Evolutionary conservation across 768 basidiomycete genomes (phyloP), one percentile per base, ranked within the genome.

Genomic region (Podaxis sp.): DNA sequence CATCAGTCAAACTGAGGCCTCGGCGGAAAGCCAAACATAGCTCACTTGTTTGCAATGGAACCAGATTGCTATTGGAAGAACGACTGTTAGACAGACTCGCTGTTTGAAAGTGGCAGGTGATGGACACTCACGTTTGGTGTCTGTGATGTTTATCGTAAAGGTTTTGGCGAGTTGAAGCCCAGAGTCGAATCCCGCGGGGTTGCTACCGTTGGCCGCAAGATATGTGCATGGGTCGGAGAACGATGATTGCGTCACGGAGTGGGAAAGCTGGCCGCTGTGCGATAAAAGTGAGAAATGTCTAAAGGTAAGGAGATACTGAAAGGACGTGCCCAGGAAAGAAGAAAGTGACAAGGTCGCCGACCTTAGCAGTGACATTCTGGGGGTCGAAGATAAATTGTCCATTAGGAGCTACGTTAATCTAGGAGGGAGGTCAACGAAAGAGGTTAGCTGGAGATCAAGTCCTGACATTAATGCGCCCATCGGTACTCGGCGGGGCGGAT

Each of bases 211-310:
- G 9, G 80, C 78, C 1, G 72, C 71, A 42, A 87, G 78, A 59
- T 77, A 77, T 9, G 77, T 79, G 75, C 86, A 87, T 24, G 86
- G 86, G 22, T 67, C 67, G 15, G 70, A 75, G 68, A 87, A 87
- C 13, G 81, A 78, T 9, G 84, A 85, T 68, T 86, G 84, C 11
- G 85, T 84, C 39, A 87, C 80, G 17, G 80, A 83, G 68, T 87
- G 85, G 30, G 71, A 71, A 72, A 74, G 72, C 70, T 26, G 8
- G 42, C 55, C 59, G 56, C 56, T 38, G 44, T 33, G 46, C 9
- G n/a, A 3, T 33, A 36, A 26, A 49, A 49, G 38, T 68, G 22
- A 63, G 36, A 49, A 19, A 58, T 5, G 28, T 28, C 53, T 17
- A 13, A 61, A 12, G 22, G 51, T 12, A 6, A 22, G 74, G 69